phyloP scores from a whole-genome alignment of 345 rosid species.

The Camelina neglecta region DNA sequence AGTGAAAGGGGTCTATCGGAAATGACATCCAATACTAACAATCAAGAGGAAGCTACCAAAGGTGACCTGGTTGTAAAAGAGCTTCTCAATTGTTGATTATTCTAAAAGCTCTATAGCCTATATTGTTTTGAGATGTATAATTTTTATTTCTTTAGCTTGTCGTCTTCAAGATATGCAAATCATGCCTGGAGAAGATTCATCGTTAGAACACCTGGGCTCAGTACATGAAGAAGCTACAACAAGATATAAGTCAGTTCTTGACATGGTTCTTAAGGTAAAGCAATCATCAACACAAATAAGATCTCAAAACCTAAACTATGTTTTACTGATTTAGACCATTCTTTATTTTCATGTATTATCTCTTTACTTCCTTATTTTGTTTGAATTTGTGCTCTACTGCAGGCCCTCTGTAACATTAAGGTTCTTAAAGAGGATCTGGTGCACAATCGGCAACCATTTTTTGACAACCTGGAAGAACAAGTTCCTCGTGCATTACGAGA shows the following conservation, averaged over 20 bases:
- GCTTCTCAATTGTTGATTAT: not conserved
- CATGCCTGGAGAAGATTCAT: conserved; percentile 21
- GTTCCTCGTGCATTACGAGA: conserved; percentile 4
- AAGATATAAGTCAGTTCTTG: conserved; percentile 15
- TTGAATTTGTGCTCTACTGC: conserved; percentile 8
- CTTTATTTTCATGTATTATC: conserved; percentile 1
- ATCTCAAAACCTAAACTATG: not conserved
- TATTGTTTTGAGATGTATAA: not conserved
- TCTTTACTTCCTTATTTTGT: conserved; percentile 4
- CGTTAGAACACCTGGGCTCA: not conserved
- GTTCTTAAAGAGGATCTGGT: conserved; percentile 23
- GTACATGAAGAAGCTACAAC: not conserved
- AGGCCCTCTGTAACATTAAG: conserved; percentile 29
- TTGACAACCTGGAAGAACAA: not conserved
- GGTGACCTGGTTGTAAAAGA: conserved; percentile 15
- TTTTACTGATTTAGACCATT: conserved; percentile 10
- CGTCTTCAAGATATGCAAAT: conserved; percentile 23
- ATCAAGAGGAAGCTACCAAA: conserved; percentile 15
- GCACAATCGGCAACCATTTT: not conserved
- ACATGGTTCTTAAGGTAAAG: conserved; percentile 35
- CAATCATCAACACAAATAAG: not conserved
- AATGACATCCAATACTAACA: not conserved
- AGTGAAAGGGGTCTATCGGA: not conserved
- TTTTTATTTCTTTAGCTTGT: not conserved
- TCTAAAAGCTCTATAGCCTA: not conserved